Evolutionary conservation across 2,329 filamentous ascomycete species (phyloP), one percentile per base, ranked within the genome.

Genomic region (Stagonosporopsis tanaceti): DNA sequence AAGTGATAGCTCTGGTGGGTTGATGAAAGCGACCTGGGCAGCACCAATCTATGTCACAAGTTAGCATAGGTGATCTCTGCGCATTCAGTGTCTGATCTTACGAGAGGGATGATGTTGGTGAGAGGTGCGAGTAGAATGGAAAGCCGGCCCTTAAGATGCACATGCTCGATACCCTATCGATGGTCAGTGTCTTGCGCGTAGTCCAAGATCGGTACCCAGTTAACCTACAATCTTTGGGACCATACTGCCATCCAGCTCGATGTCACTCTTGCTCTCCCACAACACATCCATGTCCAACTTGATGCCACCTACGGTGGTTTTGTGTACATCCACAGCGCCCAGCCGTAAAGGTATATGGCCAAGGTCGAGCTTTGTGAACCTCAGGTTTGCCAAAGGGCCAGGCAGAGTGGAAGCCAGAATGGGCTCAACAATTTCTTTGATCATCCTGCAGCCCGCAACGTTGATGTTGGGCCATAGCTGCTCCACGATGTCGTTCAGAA

Each of bases 401-500:
- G 81, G 80, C 2, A 82, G 75, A 67, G 79, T 81, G 5, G 75
- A 73, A 1, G 76, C 77, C 37, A 82, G 77, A 64, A 82, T 82
- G 34, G 80, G 80, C 62, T 82, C 80, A 28, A 79, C 80, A 17
- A 79, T 79, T 5, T 81, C 76, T 59, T 82, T 82, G 39, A 76
- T 69, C 72, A 81, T 82, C 42, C 73, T 71, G 64, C 74, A 70
- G 38, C 75, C 79, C 20, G 78, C 79, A 5, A 79, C 73, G 40
- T 74, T 76, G 69, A 82, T 81, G 63, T 82, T 82, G 34, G 81
- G 81, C 81, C 81, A 83, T 65, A 83, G 66, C 52, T 81, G 79
- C 14, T 64, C 74, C 35, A 82, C 72, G 30, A 83, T 78, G 57
- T 82, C 80, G 62, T 83, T 83, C 48, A 83, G 74, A 61, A 82